Conservation (phyloP, 306 rosid species). For the Phaseolus lunatus region DNA sequence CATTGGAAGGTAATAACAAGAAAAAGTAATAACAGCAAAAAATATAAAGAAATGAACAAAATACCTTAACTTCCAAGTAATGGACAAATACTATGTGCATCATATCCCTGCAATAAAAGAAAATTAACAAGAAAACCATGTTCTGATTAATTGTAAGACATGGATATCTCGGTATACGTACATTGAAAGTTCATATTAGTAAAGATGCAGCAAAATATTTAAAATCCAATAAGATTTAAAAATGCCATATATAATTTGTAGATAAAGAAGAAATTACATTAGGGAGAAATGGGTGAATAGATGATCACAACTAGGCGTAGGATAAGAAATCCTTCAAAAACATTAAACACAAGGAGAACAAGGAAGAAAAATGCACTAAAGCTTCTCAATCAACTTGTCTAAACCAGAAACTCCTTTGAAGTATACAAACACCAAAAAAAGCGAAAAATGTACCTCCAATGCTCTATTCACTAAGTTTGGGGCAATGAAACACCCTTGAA, state of each 20-base stretch:
- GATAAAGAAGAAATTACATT: background rate
- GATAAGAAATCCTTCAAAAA: conserved; percentile 29
- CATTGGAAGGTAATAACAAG: background rate
- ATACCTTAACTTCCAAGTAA: conserved; percentile 95
- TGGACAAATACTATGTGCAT: conserved; percentile 95
- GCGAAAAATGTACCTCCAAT: conserved; percentile 9
- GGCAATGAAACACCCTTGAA: background rate
- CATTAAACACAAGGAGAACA: conserved; percentile 28
- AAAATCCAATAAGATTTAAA: conserved; percentile 16
- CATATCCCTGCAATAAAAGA: conserved; percentile 75
- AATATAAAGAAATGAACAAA: conserved; percentile 22
- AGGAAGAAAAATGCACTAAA: conserved; percentile 23
- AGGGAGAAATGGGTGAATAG: conserved; percentile 13
- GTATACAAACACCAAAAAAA: conserved; percentile 36
- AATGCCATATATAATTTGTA: background rate
- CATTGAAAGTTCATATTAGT: conserved; percentile 28
- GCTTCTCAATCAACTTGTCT: conserved; percentile 21
- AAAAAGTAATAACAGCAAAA: background rate
- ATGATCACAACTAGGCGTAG: conserved; percentile 1
- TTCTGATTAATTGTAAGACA: conserved; percentile 29
- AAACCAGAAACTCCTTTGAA: conserved; percentile 35
- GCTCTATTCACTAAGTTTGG: conserved; percentile 24
- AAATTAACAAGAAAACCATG: conserved; percentile 36
- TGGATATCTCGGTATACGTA: background rate
- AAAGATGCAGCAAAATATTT: conserved; percentile 4